Evolutionary conservation across 2,329 filamentous ascomycete genomes (phyloP).

Genomic region (Penicillium sp.): DNA sequence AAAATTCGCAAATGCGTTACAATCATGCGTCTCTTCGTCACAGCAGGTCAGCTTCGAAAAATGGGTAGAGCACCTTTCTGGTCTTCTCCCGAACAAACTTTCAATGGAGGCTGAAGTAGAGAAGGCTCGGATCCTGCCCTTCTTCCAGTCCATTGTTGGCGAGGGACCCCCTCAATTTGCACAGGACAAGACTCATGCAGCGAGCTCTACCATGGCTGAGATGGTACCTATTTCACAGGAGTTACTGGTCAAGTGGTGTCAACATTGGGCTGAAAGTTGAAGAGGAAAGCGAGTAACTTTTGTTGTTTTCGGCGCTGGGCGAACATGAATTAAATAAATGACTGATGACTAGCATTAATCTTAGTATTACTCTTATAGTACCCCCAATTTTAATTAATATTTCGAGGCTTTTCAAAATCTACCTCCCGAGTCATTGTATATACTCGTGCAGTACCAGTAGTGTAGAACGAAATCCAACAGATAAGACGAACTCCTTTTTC

Average conservation of each 20-base stretch:
- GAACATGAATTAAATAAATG: too few species aligned
- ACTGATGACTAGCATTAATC: too few species aligned
- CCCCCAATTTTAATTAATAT: too few species aligned
- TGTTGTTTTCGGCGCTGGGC: too few species aligned
- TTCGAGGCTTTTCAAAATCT: too few species aligned
- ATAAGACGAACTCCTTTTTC: too few species aligned
- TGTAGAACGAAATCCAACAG: too few species aligned
- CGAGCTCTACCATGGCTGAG: constrained; percentile 10
- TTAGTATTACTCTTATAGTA: too few species aligned
- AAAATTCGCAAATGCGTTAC: constrained; percentile 9
- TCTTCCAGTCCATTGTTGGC: constrained; percentile 10
- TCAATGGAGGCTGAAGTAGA: constrained; percentile 15
- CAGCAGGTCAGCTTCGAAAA: constrained; percentile 5
- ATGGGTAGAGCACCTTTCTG: constrained; percentile 12
- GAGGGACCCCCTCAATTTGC: constrained; percentile 1
- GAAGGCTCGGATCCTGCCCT: constrained; percentile 13
- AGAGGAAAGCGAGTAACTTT: too few species aligned
- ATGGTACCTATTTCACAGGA: constrained; percentile 11
- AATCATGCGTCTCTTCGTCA: constrained; percentile 12
- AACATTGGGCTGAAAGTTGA: constrained; percentile 10
- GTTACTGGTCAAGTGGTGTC: constrained; percentile 10
- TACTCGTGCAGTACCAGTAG: too few species aligned
- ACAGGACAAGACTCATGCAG: constrained; percentile 7
- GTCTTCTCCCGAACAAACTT: constrained; percentile 11
- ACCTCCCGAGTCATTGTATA: too few species aligned